Conservation (phyloP, 345 rosid genomes). For the Euphorbia lathyris region DNA sequence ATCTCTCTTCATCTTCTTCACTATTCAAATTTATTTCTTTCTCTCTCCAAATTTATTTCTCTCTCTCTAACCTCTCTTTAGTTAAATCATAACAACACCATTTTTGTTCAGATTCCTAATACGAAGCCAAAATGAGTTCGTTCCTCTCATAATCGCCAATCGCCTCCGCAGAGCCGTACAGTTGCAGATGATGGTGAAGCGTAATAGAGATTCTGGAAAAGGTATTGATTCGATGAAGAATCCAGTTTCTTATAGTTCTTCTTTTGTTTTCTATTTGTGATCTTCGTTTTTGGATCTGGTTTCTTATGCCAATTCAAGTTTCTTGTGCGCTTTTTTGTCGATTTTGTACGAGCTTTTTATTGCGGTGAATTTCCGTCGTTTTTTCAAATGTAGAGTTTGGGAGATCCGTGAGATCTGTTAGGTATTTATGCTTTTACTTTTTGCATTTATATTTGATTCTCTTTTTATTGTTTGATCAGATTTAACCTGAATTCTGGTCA, state of each 20-base stretch:
- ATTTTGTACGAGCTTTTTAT: constrained; percentile 5
- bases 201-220: too few relatives aligned
- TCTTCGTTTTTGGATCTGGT: constrained; percentile 5
- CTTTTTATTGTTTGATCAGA: constrained; percentile 20
- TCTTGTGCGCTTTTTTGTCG: constrained; percentile 1
- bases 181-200: too few relatives aligned
- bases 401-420: constrained; percentile 23
- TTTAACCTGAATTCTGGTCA: constrained; percentile 18
- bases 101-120: too few relatives aligned
- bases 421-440: not conserved
- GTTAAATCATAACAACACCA: too few relatives aligned
- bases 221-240: constrained; percentile 15
- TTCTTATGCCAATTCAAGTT: constrained; percentile 15
- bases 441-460: constrained; percentile 16
- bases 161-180: too few relatives aligned
- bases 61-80: too few relatives aligned
- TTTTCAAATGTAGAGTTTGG: constrained; percentile 2
- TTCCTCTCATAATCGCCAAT: too few relatives aligned
- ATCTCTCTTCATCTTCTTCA: too few relatives aligned
- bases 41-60: too few relatives aligned
- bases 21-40: too few relatives aligned
- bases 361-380: constrained; percentile 8
- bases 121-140: too few relatives aligned
- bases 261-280: not conserved
- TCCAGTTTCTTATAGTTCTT: not conserved